A percentile compares a stretch with the other conserved stretches of the same genome.
phyloP scores from a whole-genome alignment of 2,329 filamentous ascomycete genomes.

The Rachicladosporium sp. region DNA sequence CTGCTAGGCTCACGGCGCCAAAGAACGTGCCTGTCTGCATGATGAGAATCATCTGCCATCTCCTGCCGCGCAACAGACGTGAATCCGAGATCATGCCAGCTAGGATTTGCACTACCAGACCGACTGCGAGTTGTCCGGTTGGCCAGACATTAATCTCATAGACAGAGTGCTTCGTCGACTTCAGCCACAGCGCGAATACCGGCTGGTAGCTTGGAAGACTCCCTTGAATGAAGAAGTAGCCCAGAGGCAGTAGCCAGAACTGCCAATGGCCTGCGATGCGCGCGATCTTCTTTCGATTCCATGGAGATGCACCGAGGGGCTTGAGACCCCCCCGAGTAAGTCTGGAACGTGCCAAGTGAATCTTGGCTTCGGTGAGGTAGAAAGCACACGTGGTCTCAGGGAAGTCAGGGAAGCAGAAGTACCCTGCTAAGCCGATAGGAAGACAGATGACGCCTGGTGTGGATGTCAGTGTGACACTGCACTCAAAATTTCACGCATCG shows the following conservation, averaged over 20 bases:
- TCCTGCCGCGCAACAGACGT: background rate
- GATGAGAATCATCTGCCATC: conserved; percentile 1
- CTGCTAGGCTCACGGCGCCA: conserved; percentile 1
- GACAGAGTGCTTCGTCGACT: conserved; percentile 33
- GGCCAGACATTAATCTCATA: conserved; percentile 46
- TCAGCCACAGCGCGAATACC: conserved; percentile 40
- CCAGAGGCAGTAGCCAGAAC: background rate
- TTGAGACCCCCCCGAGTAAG: background rate
- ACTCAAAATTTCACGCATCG: background rate
- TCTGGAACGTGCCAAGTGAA: background rate
- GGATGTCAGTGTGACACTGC: background rate
- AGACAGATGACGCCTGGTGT: conserved; percentile 31
- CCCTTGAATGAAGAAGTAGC: conserved; percentile 3
- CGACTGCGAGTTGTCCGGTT: conserved; percentile 18
- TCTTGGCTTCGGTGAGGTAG: conserved; percentile 21
- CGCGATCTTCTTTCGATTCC: background rate
- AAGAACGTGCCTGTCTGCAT: background rate
- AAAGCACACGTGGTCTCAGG: conserved; percentile 39
- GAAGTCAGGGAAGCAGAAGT: conserved; percentile 37
- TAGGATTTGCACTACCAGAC: conserved; percentile 1
- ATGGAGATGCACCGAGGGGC: background rate
- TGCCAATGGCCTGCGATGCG: conserved; percentile 1
- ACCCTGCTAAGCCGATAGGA: conserved; percentile 39
- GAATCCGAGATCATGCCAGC: background rate
- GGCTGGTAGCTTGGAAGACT: conserved; percentile 30